Evolutionary conservation across 495 filamentous ascomycete species (phyloP).

Genomic region (Tuber brumale): DNA sequence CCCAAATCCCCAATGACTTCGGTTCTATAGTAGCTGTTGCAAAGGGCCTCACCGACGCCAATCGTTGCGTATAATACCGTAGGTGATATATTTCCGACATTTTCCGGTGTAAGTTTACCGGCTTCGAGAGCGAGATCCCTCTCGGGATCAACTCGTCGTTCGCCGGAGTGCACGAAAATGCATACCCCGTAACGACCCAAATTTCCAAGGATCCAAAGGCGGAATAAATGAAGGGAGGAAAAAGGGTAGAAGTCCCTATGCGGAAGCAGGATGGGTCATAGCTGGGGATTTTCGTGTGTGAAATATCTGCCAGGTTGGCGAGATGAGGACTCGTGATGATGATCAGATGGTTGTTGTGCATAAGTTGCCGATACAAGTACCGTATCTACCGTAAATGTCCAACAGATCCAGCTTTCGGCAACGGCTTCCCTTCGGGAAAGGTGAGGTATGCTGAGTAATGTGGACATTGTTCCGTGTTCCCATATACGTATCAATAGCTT

Average conservation of each 20-base stretch:
- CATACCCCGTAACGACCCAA: neutral
- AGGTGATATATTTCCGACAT: neutral
- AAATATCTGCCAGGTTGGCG: neutral
- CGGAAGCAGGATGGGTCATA: neutral
- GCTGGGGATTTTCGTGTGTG: neutral
- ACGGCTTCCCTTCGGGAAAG: conserved; percentile 4
- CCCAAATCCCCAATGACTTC: neutral
- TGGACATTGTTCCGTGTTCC: neutral
- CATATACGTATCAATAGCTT: neutral
- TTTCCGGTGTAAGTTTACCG: neutral
- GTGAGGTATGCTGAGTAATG: neutral
- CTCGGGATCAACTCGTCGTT: neutral
- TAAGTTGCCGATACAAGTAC: neutral
- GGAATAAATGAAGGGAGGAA: neutral
- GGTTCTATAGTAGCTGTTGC: neutral
- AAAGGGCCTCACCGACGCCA: neutral
- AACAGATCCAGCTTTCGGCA: neutral
- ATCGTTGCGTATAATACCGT: neutral
- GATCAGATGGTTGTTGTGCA: neutral
- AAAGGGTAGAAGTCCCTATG: neutral
- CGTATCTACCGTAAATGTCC: neutral
- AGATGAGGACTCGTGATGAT: neutral
- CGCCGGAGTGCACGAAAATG: neutral
- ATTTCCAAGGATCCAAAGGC: neutral
- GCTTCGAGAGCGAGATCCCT: neutral